Percentiles rank a stretch among this genome's conserved stretches.
These are phyloP conservation scores for Chenopodium quinoa DNA, from an alignment of 148 eudicot genomes.

Conservation along the genomic window DNA sequence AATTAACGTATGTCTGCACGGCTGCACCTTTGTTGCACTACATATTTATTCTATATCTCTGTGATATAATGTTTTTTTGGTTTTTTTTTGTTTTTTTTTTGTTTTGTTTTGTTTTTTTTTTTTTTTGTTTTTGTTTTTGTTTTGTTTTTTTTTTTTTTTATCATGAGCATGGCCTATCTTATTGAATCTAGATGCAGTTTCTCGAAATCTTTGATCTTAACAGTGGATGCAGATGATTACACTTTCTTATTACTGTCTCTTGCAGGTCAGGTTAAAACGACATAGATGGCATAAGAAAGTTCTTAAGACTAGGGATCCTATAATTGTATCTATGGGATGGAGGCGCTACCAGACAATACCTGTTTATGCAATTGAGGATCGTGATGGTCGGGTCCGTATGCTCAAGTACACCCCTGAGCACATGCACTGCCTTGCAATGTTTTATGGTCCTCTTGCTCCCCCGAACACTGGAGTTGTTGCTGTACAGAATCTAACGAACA, in stretches of 20 bases:
- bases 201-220: background rate
- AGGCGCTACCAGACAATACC: conserved; percentile 92
- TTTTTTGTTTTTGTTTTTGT: too few species aligned
- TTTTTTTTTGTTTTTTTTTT: too few species aligned
- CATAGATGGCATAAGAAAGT: conserved; percentile 99
- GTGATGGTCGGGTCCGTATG: conserved; percentile 80
- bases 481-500: conserved; percentile 71
- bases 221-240: background rate
- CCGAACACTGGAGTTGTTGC: conserved; percentile 88
- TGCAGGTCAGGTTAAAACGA: conserved; percentile 76
- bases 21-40: background rate
- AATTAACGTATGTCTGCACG: background rate
- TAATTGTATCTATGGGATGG: conserved; percentile 91
- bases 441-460: conserved; percentile 98
- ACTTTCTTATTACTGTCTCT: conserved; percentile 10
- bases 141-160: too few species aligned
- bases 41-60: background rate
- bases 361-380: conserved; percentile 86
- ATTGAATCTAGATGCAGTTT: background rate
- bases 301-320: conserved; percentile 85
- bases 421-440: conserved; percentile 97
- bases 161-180: background rate
- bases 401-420: conserved; percentile 98
- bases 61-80: background rate
- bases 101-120: too few species aligned